These are phyloP conservation scores for Colletotrichum brevisporum DNA, from an alignment of 2,329 filamentous ascomycete species.

Conservation along the genomic window DNA sequence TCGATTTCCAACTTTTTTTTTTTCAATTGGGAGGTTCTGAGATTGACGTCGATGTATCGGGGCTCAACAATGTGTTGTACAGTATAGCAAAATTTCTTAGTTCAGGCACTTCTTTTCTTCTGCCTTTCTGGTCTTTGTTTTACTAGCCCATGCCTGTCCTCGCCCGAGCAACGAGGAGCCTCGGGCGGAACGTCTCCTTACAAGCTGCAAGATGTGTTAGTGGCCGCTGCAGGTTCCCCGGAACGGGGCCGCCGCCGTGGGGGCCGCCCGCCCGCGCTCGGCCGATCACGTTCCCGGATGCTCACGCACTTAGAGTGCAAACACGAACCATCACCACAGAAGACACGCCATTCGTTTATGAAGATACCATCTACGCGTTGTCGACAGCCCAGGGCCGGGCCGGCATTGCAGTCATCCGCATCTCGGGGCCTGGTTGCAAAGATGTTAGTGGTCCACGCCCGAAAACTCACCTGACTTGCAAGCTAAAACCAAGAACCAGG, in stretches of 20 bases:
- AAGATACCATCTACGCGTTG: conserved; percentile 89
- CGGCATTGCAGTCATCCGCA: conserved; percentile 90
- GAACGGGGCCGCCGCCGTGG: conserved; percentile 11
- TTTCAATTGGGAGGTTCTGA: neutral
- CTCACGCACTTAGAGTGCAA: neutral
- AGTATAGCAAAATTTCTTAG: neutral
- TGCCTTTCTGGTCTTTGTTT: neutral
- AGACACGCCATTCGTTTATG: conserved; percentile 2
- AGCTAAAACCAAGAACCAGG: conserved; percentile 48
- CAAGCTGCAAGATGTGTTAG: conserved; percentile 31
- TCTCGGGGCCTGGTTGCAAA: conserved; percentile 84
- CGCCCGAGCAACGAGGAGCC: conserved; percentile 21
- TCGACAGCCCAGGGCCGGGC: conserved; percentile 89
- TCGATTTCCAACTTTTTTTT: neutral
- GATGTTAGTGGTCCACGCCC: conserved; percentile 62
- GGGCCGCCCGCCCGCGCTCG: neutral
- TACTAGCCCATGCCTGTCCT: conserved; percentile 19
- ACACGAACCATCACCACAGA: conserved; percentile 6
- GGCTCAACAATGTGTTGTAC: neutral
- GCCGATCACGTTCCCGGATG: neutral
- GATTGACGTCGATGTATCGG: neutral
- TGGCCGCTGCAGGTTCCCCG: conserved; percentile 3
- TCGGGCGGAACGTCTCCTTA: conserved; percentile 19
- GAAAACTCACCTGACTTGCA: neutral
- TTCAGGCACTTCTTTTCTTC: neutral